A percentile compares a stretch with the other conserved stretches of the same genome.
Conservation (phyloP, 352 stramenopile species). For the Phytopythium aichiense region DNA sequence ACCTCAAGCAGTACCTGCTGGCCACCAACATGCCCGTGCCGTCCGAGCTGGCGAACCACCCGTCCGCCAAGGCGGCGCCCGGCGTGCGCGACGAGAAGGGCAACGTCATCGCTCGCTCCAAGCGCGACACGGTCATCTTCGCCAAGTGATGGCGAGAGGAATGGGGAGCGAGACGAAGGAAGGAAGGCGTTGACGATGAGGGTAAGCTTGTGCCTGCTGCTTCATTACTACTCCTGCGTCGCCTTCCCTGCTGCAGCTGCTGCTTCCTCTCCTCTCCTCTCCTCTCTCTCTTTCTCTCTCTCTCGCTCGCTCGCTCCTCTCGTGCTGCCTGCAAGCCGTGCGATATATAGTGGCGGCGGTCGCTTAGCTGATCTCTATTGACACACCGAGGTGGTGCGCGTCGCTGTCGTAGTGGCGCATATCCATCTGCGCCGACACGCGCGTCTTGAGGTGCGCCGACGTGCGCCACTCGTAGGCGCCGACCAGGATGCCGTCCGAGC, state of each 20-base stretch:
- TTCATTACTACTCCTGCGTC: slow-evolving; percentile 2
- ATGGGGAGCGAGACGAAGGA: neutral
- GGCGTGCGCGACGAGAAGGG: slow-evolving; percentile 81
- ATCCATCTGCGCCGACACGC: slow-evolving; percentile 74
- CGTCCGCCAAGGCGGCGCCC: slow-evolving; percentile 86
- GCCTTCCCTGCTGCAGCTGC: slow-evolving; percentile 8
- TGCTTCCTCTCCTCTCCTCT: slow-evolving; percentile 11
- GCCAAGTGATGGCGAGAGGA: slow-evolving; percentile 43
- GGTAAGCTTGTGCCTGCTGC: slow-evolving; percentile 1
- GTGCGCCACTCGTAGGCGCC: slow-evolving; percentile 77
- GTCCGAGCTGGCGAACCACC: slow-evolving; percentile 91
- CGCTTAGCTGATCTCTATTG: slow-evolving; percentile 72
- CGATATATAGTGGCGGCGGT: slow-evolving; percentile 15
- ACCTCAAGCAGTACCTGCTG: slow-evolving; percentile 96
- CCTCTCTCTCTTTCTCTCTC: too few species aligned
- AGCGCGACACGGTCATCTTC: slow-evolving; percentile 87
- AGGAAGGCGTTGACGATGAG: neutral
- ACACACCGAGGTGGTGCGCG: slow-evolving; percentile 78
- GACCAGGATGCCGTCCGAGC: slow-evolving; percentile 71
- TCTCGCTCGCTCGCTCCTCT: too few species aligned
- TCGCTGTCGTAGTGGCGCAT: slow-evolving; percentile 82
- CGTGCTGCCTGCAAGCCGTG: neutral
- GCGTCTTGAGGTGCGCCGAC: slow-evolving; percentile 68
- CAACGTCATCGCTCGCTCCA: slow-evolving; percentile 83
- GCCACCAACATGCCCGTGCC: slow-evolving; percentile 94